phyloP scores from a whole-genome alignment of 768 basidiomycete genomes.

The Sarcodon sp. region DNA sequence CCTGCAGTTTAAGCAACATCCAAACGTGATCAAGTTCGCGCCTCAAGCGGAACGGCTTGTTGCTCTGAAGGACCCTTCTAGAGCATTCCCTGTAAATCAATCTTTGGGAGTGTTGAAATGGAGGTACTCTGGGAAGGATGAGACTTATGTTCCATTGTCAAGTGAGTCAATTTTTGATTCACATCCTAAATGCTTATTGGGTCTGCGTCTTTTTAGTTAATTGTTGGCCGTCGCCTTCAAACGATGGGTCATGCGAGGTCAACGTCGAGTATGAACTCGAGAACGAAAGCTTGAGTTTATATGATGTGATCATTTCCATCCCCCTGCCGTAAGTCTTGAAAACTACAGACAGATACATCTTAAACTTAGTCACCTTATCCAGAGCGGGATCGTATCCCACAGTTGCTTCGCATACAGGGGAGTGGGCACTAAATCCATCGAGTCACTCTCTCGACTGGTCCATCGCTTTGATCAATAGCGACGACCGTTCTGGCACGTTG shows the following conservation, averaged over 20 bases:
- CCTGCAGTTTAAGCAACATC: slow-evolving; percentile 95
- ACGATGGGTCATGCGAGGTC: slow-evolving; percentile 87
- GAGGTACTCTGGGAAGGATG: slow-evolving; percentile 85
- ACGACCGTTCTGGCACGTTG: slow-evolving; percentile 69
- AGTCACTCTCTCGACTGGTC: slow-evolving; percentile 82
- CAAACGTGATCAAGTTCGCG: slow-evolving; percentile 80
- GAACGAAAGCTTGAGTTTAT: slow-evolving; percentile 63
- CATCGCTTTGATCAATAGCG: slow-evolving; percentile 50
- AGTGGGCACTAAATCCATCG: slow-evolving; percentile 74
- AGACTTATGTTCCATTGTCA: slow-evolving; percentile 81
- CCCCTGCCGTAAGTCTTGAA: slow-evolving; percentile 69
- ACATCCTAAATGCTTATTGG: background rate
- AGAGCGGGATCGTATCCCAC: slow-evolving; percentile 79
- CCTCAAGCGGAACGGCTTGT: slow-evolving; percentile 57
- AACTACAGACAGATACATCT: background rate
- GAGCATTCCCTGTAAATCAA: slow-evolving; percentile 81
- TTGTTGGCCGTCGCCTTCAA: slow-evolving; percentile 91
- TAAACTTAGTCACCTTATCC: background rate
- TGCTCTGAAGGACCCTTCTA: slow-evolving; percentile 71
- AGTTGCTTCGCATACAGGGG: slow-evolving; percentile 61
- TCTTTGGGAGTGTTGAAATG: slow-evolving; percentile 84
- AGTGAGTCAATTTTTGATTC: slow-evolving; percentile 39
- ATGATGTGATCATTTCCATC: slow-evolving; percentile 83
- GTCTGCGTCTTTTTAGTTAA: slow-evolving; percentile 46
- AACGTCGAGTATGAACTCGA: slow-evolving; percentile 97